Evolutionary conservation across 2,329 filamentous ascomycete genomes (phyloP).

Genomic region (Penicillium sclerotigenum): DNA sequence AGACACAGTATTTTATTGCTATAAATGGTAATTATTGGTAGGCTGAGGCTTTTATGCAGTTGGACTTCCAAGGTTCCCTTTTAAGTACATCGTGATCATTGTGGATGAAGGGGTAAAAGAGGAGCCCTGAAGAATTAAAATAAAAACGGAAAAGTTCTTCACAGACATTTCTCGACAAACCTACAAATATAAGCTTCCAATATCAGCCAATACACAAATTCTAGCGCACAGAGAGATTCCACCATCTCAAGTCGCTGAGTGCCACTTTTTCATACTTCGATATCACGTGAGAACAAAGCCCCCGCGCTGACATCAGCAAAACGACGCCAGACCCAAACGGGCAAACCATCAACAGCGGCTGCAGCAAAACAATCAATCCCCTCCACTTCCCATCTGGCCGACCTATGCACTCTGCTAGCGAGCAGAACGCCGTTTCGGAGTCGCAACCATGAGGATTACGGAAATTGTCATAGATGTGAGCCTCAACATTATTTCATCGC

Average conservation of each 20-base stretch:
- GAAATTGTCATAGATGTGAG: conserved; percentile 50
- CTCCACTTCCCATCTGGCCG: conserved; percentile 16
- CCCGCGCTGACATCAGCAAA: conserved; percentile 15
- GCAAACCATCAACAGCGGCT: conserved; percentile 38
- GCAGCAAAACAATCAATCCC: conserved; percentile 30
- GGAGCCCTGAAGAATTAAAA: not conserved
- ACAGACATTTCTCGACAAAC: rapidly evolving
- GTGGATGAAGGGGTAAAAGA: not conserved
- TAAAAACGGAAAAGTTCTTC: too few relatives aligned
- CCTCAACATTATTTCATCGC: not conserved
- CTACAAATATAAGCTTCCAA: not conserved
- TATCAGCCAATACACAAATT: not conserved
- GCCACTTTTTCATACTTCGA: not conserved
- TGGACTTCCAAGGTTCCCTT: not conserved
- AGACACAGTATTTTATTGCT: not conserved
- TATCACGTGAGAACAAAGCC: conserved; percentile 8
- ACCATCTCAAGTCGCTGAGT: not conserved
- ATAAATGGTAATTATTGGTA: not conserved
- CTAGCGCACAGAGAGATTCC: not conserved
- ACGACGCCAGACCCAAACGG: conserved; percentile 26
- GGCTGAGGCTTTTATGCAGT: not conserved
- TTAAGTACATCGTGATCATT: not conserved
- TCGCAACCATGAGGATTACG: conserved; percentile 46
- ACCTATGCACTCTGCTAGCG: conserved; percentile 30
- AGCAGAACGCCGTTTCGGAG: conserved; percentile 28